Conservation (phyloP, 805 yeast species). For the Myxozyma nipponensis region DNA sequence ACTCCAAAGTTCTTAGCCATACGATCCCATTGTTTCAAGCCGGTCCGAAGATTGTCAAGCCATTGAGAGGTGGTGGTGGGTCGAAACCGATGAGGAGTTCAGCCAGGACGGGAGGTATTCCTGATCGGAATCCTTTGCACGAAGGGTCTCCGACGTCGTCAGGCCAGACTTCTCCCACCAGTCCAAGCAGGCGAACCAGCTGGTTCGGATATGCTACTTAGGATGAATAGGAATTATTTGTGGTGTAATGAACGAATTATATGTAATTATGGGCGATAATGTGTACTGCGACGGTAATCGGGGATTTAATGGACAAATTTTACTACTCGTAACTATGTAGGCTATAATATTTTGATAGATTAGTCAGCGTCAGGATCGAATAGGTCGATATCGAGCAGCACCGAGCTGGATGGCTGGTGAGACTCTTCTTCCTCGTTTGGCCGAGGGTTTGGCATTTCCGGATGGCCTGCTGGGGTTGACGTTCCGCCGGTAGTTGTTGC, state of each 20-base stretch:
- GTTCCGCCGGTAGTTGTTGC: neutral
- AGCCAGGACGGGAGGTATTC: neutral
- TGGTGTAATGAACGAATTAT: too few species aligned
- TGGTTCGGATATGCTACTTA: neutral
- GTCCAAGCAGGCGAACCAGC: neutral
- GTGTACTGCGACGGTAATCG: too few species aligned
- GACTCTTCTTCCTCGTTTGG: too few species aligned
- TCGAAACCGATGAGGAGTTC: neutral
- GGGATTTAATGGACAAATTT: too few species aligned
- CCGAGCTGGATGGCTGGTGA: too few species aligned
- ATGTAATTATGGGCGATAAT: too few species aligned
- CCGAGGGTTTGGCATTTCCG: too few species aligned
- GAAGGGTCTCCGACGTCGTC: neutral
- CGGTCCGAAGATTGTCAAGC: constrained; percentile 54
- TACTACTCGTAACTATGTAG: too few species aligned
- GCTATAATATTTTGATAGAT: too few species aligned
- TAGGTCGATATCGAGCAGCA: constrained; percentile 36
- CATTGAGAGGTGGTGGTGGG: constrained; percentile 53
- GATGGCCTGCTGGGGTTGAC: too few species aligned
- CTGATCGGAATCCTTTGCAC: neutral
- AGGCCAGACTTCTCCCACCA: neutral
- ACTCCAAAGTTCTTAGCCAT: constrained; percentile 4
- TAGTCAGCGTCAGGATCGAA: constrained; percentile 41
- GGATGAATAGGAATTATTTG: neutral
- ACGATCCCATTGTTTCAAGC: neutral